Conservation (phyloP, 2,329 filamentous ascomycete genomes). For the Orbilia blumenaviensis region DNA sequence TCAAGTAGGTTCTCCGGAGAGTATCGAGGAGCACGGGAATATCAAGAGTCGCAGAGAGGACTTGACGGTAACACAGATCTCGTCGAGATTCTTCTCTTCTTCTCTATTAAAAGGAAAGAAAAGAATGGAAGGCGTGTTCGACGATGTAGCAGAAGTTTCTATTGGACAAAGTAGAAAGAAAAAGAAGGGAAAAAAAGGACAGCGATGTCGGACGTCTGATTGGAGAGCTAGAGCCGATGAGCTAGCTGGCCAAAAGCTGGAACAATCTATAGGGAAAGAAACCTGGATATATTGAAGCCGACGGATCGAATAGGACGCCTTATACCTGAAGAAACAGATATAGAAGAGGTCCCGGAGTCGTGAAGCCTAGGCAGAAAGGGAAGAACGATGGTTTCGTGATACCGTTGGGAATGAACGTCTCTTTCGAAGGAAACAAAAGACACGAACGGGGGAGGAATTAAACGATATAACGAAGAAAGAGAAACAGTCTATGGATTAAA, state of each 20-base stretch:
- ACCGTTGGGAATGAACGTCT: constrained; percentile 53
- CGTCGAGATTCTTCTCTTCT: constrained; percentile 36
- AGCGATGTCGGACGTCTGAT: constrained; percentile 7
- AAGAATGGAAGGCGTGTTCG: constrained; percentile 19
- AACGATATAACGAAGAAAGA: constrained; percentile 53
- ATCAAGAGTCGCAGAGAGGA: constrained; percentile 1
- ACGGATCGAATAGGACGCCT: background rate
- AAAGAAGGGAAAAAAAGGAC: background rate
- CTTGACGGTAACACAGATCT: constrained; percentile 53
- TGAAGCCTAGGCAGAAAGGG: constrained; percentile 15
- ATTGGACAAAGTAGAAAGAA: too few species aligned
- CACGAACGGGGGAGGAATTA: constrained; percentile 54
- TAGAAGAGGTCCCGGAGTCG: background rate
- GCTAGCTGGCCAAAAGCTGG: constrained; percentile 11
- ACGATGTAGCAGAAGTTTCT: background rate
- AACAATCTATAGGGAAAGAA: background rate
- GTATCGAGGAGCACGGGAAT: background rate
- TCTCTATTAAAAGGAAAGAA: constrained; percentile 21
- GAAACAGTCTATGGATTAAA: constrained; percentile 51
- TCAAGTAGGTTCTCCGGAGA: background rate
- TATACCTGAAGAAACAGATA: background rate
- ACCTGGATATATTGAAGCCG: background rate
- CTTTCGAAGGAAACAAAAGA: constrained; percentile 54
- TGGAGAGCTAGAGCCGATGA: constrained; percentile 7
- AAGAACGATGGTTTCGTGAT: constrained; percentile 39